A percentile compares a stretch with the other conserved stretches of the same genome.
phyloP scores from a whole-genome alignment of 148 eudicot species.

The Vaccinium darrowii region DNA sequence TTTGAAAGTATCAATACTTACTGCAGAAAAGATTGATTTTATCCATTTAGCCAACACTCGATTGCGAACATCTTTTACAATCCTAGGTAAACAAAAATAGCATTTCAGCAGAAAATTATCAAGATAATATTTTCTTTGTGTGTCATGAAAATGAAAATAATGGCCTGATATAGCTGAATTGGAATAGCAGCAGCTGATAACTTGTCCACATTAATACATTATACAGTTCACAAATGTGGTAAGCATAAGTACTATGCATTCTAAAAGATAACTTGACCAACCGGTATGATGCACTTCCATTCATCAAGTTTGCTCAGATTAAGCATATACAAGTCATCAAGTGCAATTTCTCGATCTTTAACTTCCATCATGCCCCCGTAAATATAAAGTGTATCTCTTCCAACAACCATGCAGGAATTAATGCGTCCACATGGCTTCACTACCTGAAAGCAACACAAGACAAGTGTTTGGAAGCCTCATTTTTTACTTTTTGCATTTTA shows the following conservation, averaged over 20 bases:
- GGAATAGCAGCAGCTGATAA: background rate
- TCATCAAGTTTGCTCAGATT: slow-evolving; percentile 97
- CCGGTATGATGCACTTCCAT: slow-evolving; percentile 96
- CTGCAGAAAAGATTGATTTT: background rate
- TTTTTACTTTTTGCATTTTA: too few relatives aligned
- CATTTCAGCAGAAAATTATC: background rate
- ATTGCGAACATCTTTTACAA: background rate
- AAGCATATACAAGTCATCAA: slow-evolving; percentile 84
- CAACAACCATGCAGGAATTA: slow-evolving; percentile 82
- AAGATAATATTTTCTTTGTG: background rate
- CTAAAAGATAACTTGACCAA: slow-evolving; percentile 26
- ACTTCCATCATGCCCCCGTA: slow-evolving; percentile 99
- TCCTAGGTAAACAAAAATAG: background rate
- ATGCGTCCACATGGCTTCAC: slow-evolving; percentile 98
- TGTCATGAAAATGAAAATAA: background rate
- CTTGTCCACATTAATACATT: background rate
- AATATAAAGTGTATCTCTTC: slow-evolving; percentile 83
- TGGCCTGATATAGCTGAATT: background rate
- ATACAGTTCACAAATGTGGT: background rate
- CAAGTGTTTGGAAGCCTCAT: too few relatives aligned
- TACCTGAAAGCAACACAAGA: slow-evolving; percentile 45
- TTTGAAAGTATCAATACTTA: background rate
- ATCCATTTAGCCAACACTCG: background rate
- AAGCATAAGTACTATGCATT: background rate
- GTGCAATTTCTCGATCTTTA: slow-evolving; percentile 90